These are phyloP conservation scores for Volvox reticuliferus DNA, from an alignment of 139 green algal genomes.

Conservation along the genomic window DNA sequence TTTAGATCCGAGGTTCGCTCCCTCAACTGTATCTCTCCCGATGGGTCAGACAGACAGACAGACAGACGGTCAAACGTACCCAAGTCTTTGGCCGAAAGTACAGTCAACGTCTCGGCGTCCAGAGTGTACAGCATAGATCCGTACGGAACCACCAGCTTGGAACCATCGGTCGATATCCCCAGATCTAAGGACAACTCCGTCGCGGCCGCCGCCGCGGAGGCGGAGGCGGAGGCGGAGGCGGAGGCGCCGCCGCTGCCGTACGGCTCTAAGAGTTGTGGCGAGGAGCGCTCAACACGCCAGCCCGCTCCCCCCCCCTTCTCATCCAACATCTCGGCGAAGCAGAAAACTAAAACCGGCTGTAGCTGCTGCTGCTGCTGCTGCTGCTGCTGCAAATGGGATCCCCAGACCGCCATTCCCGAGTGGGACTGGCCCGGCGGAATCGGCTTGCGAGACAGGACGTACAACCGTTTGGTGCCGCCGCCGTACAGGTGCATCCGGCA, in stretches of 20 bases:
- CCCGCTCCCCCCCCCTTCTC: background rate
- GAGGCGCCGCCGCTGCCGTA: background rate
- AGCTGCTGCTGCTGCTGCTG: slow-evolving; percentile 7
- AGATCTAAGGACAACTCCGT: background rate
- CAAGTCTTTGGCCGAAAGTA: background rate
- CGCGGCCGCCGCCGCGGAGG: background rate
- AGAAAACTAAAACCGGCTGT: background rate
- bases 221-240: background rate
- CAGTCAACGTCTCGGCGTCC: slow-evolving; percentile 22
- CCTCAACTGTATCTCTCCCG: no score
- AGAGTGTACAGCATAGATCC: background rate
- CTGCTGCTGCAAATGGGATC: background rate
- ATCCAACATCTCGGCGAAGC: background rate
- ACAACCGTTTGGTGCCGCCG: background rate
- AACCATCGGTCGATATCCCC: background rate
- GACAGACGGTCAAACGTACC: background rate
- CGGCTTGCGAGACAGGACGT: slow-evolving; percentile 1
- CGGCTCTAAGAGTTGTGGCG: background rate
- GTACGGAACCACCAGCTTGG: slow-evolving; percentile 15
- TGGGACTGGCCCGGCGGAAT: background rate
- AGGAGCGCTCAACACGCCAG: background rate
- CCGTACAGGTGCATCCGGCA: background rate
- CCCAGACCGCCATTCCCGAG: background rate
- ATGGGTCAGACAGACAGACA: no score
- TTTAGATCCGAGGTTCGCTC: no score